Conservation (phyloP, 768 basidiomycete genomes). For the Termitomyces sp. region DNA sequence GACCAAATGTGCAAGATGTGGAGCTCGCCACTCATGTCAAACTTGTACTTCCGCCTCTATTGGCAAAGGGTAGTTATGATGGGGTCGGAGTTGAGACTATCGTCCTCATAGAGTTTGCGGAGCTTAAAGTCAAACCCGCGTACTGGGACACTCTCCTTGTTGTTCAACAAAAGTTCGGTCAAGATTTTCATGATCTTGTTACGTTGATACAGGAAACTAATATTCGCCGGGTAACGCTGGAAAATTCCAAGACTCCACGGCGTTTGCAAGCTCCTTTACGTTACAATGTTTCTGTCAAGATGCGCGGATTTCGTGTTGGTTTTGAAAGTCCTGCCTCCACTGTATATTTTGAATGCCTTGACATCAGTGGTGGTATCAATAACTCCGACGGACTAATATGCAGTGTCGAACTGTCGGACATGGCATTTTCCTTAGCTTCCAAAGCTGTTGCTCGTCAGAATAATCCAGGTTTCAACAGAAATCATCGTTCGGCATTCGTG, state of each 20-base stretch:
- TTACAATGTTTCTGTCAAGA: constrained; percentile 52
- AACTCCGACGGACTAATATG: constrained; percentile 46
- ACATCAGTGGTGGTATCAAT: constrained; percentile 59
- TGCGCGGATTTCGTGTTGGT: constrained; percentile 78
- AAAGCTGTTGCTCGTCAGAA: constrained; percentile 29
- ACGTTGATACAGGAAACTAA: constrained; percentile 60
- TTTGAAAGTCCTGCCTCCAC: constrained; percentile 70
- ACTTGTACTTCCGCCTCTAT: constrained; percentile 60
- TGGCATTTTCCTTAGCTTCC: constrained; percentile 82
- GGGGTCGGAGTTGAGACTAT: constrained; percentile 44
- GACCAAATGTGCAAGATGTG: constrained; percentile 28
- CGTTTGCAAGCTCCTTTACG: constrained; percentile 17
- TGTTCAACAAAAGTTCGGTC: constrained; percentile 86
- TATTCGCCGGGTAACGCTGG: constrained; percentile 14
- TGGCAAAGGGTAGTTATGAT: constrained; percentile 54
- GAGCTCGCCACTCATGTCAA: constrained; percentile 47
- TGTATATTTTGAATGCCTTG: constrained; percentile 69
- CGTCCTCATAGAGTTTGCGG: constrained; percentile 61
- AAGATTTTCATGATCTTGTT: constrained; percentile 81
- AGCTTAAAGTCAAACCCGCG: constrained; percentile 70
- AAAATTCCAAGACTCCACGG: constrained; percentile 13
- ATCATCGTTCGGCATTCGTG: constrained; percentile 76
- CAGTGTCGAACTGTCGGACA: constrained; percentile 66
- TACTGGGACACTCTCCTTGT: constrained; percentile 80
- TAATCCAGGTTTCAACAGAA: constrained; percentile 45